Conservation (phyloP, 768 basidiomycete genomes). For the Termitomyces sp. region DNA sequence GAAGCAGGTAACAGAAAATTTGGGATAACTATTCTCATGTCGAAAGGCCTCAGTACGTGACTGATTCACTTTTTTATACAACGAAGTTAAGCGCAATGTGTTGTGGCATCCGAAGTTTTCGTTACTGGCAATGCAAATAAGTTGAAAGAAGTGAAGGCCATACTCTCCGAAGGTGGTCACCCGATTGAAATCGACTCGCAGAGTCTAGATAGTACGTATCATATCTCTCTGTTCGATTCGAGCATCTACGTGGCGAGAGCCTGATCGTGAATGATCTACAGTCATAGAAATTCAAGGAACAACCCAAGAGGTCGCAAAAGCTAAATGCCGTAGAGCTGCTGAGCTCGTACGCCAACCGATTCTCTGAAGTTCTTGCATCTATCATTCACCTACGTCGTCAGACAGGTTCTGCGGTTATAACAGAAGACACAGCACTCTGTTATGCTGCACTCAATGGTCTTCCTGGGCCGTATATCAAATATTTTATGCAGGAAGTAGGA, state of each 20-base stretch:
- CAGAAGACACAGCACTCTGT: constrained; percentile 93
- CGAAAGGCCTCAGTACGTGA: constrained; percentile 19
- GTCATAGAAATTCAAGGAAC: constrained; percentile 95
- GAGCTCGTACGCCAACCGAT: constrained; percentile 52
- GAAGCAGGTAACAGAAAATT: too few species aligned
- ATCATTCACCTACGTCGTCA: constrained; percentile 16
- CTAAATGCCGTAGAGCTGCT: constrained; percentile 84
- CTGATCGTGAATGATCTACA: constrained; percentile 26
- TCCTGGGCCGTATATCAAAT: constrained; percentile 97
- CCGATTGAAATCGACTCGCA: constrained; percentile 76
- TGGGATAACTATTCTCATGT: constrained; percentile 10
- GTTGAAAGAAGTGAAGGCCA: constrained; percentile 81
- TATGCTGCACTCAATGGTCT: constrained; percentile 88
- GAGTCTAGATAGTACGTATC: constrained; percentile 71
- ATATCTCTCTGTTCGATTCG: background rate
- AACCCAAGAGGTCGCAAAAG: constrained; percentile 84
- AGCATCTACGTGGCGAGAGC: background rate
- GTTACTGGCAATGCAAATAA: constrained; percentile 96
- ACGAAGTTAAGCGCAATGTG: background rate
- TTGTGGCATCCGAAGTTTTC: constrained; percentile 55
- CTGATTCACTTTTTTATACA: background rate
- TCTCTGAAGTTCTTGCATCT: background rate
- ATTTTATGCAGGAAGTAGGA: constrained; percentile 80
- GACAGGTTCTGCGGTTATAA: constrained; percentile 53
- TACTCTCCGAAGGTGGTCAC: constrained; percentile 61